Evolutionary conservation across 768 basidiomycete species (phyloP).

Genomic region (Gymnopilus dilepis): DNA sequence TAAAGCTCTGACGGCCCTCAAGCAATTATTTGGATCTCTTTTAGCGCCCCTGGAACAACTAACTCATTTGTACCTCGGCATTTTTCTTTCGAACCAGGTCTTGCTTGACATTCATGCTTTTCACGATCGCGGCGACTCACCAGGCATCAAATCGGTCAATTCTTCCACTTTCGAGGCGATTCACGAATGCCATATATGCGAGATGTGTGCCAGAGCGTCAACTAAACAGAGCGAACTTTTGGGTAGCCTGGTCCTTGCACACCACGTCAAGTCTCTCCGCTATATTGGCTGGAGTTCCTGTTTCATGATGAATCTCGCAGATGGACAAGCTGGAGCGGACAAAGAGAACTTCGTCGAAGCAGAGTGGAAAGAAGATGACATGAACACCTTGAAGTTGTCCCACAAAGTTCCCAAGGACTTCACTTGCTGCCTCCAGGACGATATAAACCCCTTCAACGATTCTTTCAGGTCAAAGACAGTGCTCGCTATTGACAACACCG

Average conservation of each 20-base stretch:
- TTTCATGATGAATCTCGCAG: constrained; percentile 13
- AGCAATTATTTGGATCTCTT: constrained; percentile 23
- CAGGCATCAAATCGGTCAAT: constrained; percentile 26
- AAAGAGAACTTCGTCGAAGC: constrained; percentile 5
- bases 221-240: constrained; percentile 51
- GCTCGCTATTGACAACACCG: constrained; percentile 6
- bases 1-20: neutral
- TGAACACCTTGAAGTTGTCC: neutral
- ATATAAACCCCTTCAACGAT: neutral
- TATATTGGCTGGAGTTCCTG: constrained; percentile 60
- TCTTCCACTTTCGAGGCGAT: constrained; percentile 32
- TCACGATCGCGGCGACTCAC: constrained; percentile 39
- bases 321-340: constrained; percentile 20
- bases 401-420: neutral
- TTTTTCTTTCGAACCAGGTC: constrained; percentile 62
- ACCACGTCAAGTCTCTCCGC: constrained; percentile 46
- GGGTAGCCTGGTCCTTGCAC: constrained; percentile 51
- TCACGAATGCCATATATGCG: constrained; percentile 42
- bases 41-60: constrained; percentile 44
- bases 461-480: constrained; percentile 6
- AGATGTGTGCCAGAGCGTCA: constrained; percentile 26
- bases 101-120: constrained; percentile 53
- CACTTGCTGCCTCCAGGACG: neutral
- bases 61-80: constrained; percentile 58
- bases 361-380: neutral